phyloP scores from a whole-genome alignment of 192 early-diverging fungal genomes.

The Coemansia erecta region DNA sequence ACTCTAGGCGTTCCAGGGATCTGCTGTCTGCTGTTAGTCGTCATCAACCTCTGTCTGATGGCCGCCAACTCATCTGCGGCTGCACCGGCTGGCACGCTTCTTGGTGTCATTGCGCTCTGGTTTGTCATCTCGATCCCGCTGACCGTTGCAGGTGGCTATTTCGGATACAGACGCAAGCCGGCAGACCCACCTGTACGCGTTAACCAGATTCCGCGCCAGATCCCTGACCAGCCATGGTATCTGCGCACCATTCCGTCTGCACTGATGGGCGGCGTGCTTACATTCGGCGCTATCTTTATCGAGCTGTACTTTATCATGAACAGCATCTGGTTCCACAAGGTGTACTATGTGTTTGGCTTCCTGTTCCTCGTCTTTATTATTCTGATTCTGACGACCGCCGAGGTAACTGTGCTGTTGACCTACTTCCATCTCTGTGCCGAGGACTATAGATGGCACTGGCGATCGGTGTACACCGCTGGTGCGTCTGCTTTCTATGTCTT shows the following conservation, averaged over 20 bases:
- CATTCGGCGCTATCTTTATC: slow-evolving; percentile 92
- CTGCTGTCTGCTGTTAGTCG: slow-evolving; percentile 60
- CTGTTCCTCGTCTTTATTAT: slow-evolving; percentile 85
- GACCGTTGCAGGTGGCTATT: slow-evolving; percentile 71
- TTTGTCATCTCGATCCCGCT: slow-evolving; percentile 80
- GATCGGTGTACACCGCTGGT: slow-evolving; percentile 80
- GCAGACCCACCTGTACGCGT: slow-evolving; percentile 78
- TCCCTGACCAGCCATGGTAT: slow-evolving; percentile 83
- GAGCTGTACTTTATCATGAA: slow-evolving; percentile 97
- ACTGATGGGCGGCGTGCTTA: slow-evolving; percentile 79
- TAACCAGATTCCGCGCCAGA: slow-evolving; percentile 92
- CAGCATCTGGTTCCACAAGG: slow-evolving; percentile 88
- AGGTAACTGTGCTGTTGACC: slow-evolving; percentile 82
- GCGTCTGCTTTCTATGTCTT: slow-evolving; percentile 86
- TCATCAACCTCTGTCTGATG: slow-evolving; percentile 85
- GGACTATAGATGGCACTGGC: slow-evolving; percentile 87
- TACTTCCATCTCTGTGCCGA: slow-evolving; percentile 90
- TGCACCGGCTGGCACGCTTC: slow-evolving; percentile 82
- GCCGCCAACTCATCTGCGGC: slow-evolving; percentile 80
- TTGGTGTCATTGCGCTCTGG: slow-evolving; percentile 83
- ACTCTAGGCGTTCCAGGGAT: slow-evolving; percentile 75
- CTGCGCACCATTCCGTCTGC: slow-evolving; percentile 72
- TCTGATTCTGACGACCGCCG: slow-evolving; percentile 78
- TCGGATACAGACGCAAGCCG: slow-evolving; percentile 65
- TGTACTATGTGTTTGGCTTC: slow-evolving; percentile 95